phyloP scores from a whole-genome alignment of 2,329 filamentous ascomycete genomes.

The Alternaria sp. region DNA sequence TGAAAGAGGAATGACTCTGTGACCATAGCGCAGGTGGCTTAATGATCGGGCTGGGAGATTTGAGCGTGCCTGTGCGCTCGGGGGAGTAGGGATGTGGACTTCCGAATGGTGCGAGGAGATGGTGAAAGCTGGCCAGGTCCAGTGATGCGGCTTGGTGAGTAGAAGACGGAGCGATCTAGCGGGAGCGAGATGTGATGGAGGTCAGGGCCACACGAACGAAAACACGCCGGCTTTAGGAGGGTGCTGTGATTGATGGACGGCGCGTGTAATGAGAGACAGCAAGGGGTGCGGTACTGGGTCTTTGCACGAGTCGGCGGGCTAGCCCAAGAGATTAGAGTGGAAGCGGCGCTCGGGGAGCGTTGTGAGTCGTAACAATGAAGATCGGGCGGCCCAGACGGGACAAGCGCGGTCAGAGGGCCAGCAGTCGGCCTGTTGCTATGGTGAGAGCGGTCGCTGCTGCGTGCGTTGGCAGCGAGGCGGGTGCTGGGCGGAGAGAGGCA shows the following conservation, averaged over 20 bases:
- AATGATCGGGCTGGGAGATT: slow-evolving; percentile 46
- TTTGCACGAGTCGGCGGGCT: slow-evolving; percentile 48
- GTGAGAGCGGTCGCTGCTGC: slow-evolving; percentile 47
- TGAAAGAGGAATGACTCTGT: slow-evolving; percentile 48
- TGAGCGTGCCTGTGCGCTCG: slow-evolving; percentile 44
- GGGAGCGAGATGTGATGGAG: slow-evolving; percentile 32
- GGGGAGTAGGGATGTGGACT: slow-evolving; percentile 47
- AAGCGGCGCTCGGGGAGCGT: slow-evolving; percentile 39
- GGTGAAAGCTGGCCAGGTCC: slow-evolving; percentile 31
- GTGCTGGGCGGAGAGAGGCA: slow-evolving; percentile 24
- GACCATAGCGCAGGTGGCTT: slow-evolving; percentile 49
- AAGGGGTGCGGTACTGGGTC: slow-evolving; percentile 38
- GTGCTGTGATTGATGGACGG: slow-evolving; percentile 39
- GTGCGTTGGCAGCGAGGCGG: slow-evolving; percentile 43
- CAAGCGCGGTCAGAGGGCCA: slow-evolving; percentile 37
- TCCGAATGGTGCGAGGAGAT: slow-evolving; percentile 21
- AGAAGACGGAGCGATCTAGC: slow-evolving; percentile 32
- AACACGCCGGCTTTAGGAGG: slow-evolving; percentile 24
- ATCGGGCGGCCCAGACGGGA: slow-evolving; percentile 38
- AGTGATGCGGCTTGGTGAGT: slow-evolving; percentile 20
- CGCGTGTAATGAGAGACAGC: slow-evolving; percentile 33
- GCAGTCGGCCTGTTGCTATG: slow-evolving; percentile 47
- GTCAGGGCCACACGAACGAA: slow-evolving; percentile 25
- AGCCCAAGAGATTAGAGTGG: slow-evolving; percentile 47
- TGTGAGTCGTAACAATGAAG: slow-evolving; percentile 46